Evolutionary conservation across 2,329 filamentous ascomycete genomes (phyloP), one percentile per base, ranked within the genome.

Genomic region (Plenodomus biglobosus): DNA sequence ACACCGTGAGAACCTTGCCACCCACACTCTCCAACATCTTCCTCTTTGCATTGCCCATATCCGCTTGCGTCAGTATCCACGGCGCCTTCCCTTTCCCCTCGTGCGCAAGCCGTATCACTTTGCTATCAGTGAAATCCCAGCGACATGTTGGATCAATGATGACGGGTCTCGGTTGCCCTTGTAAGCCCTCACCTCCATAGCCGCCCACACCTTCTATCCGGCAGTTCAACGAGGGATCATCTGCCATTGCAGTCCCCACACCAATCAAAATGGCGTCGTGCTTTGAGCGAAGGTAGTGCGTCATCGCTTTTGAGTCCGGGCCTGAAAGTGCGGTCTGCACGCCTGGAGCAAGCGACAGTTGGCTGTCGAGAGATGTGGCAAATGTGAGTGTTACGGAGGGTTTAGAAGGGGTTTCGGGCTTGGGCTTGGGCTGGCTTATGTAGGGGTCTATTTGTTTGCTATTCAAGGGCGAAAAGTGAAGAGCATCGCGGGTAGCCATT

Each of bases 221-320:
- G 66, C 88, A 94, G 69, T 95, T 96, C 44, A 97, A 76, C 2
- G 84, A 85, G 2, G 92, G 92, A 65, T 96, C 83, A 69, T 97
- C 92, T 17, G 89, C 87, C 20, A 90, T 76, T 7, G 90, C 88
- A 1, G 92, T 97, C 2, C 87, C 87, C 3, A 87, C 89, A 18
- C 92, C 92, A 24, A 97, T 78, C 19, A 95, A 79, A 58, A 96
- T 95, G 34, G 89, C 90, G 54, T 88, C 84, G 73, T 97, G 91
- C 15, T 80, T 82, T 11, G 86, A 85, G 62, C 92, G 88, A 21
- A 97, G 81, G 68, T 88, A 90, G 72, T 97, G 92, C 0, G 92
- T 96, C 90, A 97, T 95, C 44, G 88, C 82, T 72, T 96, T 96
- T 32, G 90, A 90, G 55, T 85, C 79, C 0, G 87, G 82, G 3